Evolutionary conservation across 371 early-diverging fungal species (phyloP).

Genomic region (Chytridium lagenaria): DNA sequence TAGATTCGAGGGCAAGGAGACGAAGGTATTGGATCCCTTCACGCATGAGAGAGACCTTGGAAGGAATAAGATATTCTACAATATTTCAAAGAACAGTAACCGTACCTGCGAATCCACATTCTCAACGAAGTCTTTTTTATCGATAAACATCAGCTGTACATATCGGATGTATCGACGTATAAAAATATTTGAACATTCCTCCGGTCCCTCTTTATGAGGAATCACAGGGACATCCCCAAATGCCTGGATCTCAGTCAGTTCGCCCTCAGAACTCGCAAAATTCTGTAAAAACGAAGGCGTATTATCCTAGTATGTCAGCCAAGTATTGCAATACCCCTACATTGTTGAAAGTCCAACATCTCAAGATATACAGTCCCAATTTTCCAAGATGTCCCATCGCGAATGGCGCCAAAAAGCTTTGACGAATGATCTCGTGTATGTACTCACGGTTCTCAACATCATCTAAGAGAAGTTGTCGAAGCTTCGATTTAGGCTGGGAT

Average conservation of each 20-base stretch:
- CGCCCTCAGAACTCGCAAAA: background rate
- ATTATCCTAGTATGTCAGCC: slow-evolving; percentile 51
- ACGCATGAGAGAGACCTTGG: slow-evolving; percentile 24
- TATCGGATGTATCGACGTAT: slow-evolving; percentile 48
- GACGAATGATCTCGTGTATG: slow-evolving; percentile 77
- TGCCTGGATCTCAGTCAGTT: background rate
- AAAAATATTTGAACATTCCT: slow-evolving; percentile 25
- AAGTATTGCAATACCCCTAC: slow-evolving; percentile 31
- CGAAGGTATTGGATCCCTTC: slow-evolving; percentile 33
- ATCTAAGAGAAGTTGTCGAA: slow-evolving; percentile 57
- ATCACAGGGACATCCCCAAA: background rate
- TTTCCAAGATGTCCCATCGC: slow-evolving; percentile 70
- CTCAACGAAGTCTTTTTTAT: slow-evolving; percentile 43
- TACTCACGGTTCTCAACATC: slow-evolving; percentile 73
- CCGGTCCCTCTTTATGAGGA: background rate
- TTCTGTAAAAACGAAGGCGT: slow-evolving; percentile 64
- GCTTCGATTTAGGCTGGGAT: slow-evolving; percentile 64
- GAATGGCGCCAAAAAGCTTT: slow-evolving; percentile 68
- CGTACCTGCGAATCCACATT: slow-evolving; percentile 46
- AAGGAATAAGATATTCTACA: background rate
- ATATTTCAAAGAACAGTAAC: too few species aligned
- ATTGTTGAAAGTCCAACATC: slow-evolving; percentile 65
- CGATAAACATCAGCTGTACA: slow-evolving; percentile 42
- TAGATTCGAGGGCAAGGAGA: slow-evolving; percentile 24
- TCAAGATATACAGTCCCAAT: slow-evolving; percentile 73